A percentile compares a stretch with the other conserved stretches of the same genome.
Evolutionary conservation across 495 filamentous ascomycete genomes (phyloP).

Genomic region (Aspergillus saccharolyticus): DNA sequence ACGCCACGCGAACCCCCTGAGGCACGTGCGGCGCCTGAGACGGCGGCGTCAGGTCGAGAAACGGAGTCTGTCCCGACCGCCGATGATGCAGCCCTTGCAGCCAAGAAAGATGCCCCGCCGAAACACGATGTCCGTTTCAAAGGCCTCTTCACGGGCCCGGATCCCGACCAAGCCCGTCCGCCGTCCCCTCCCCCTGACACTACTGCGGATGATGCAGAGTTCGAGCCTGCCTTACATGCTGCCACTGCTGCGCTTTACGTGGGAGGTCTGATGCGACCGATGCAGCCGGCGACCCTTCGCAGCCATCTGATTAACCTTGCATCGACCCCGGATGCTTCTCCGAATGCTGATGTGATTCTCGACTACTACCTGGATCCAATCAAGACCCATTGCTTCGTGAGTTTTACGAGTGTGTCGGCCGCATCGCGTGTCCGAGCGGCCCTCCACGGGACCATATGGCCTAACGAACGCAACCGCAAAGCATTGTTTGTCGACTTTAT

Average conservation of each 20-base stretch:
- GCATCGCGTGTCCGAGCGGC: constrained; percentile 74
- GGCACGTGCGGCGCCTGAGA: background rate
- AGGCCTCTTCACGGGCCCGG: constrained; percentile 42
- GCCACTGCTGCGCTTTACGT: constrained; percentile 88
- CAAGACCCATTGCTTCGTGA: constrained; percentile 79
- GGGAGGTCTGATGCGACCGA: constrained; percentile 81
- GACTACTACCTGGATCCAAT: constrained; percentile 79
- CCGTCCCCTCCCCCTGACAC: constrained; percentile 23
- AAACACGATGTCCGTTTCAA: constrained; percentile 51
- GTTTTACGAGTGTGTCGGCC: constrained; percentile 60
- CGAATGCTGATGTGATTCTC: constrained; percentile 50
- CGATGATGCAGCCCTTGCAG: constrained; percentile 3
- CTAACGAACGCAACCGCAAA: constrained; percentile 79
- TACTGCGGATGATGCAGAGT: constrained; percentile 40
- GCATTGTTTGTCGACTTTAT: constrained; percentile 87
- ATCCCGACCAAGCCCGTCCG: constrained; percentile 16
- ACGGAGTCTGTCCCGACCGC: background rate
- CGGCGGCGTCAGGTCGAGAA: constrained; percentile 1
- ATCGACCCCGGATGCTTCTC: constrained; percentile 45
- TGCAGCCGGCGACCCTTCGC: constrained; percentile 59
- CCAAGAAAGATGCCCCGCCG: constrained; percentile 15
- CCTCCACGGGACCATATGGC: constrained; percentile 78
- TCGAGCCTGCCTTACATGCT: constrained; percentile 69
- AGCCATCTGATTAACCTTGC: constrained; percentile 66
- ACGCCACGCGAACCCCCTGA: constrained; percentile 11